Conservation (phyloP, 139 green algal species). For the Chlorella sp. region DNA sequence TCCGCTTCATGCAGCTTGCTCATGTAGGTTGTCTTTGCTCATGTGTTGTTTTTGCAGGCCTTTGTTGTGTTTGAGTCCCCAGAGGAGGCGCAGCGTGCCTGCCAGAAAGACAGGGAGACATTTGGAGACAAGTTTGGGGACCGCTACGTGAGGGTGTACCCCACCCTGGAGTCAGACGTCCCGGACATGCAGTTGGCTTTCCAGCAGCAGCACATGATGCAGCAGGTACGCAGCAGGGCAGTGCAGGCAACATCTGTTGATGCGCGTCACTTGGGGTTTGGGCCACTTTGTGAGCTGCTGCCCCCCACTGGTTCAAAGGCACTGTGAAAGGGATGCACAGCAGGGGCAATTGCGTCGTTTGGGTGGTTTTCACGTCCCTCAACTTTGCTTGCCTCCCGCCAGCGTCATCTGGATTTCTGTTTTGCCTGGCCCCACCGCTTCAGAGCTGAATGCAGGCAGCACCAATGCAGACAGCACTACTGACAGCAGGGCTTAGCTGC, state of each 20-base stretch:
- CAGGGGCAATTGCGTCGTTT: not conserved
- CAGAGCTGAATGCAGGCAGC: not conserved
- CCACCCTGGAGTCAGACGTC: constrained; percentile 48
- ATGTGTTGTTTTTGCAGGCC: constrained; percentile 30
- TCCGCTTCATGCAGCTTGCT: not conserved
- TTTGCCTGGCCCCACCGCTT: not conserved
- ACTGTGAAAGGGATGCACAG: not conserved
- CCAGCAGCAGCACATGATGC: not conserved
- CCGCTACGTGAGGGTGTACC: constrained; percentile 65
- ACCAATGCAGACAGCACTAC: not conserved
- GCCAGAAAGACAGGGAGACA: constrained; percentile 61
- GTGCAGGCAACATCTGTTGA: not conserved
- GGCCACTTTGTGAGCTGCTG: too few species aligned
- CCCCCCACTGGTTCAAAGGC: too few species aligned
- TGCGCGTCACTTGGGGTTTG: not conserved
- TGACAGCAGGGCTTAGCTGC: too few species aligned
- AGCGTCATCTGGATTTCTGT: too few species aligned
- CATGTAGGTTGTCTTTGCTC: not conserved
- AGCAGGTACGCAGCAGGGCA: not conserved
- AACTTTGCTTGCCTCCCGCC: not conserved
- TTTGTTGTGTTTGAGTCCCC: constrained; percentile 55
- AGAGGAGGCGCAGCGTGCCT: constrained; percentile 47
- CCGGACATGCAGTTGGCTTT: constrained; percentile 41
- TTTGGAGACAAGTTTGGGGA: constrained; percentile 62
- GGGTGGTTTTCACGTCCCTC: not conserved